These are phyloP conservation scores for Chrysanthemum lavandulifolium DNA, from an alignment of 129 eudicot species.

Conservation along the genomic window DNA sequence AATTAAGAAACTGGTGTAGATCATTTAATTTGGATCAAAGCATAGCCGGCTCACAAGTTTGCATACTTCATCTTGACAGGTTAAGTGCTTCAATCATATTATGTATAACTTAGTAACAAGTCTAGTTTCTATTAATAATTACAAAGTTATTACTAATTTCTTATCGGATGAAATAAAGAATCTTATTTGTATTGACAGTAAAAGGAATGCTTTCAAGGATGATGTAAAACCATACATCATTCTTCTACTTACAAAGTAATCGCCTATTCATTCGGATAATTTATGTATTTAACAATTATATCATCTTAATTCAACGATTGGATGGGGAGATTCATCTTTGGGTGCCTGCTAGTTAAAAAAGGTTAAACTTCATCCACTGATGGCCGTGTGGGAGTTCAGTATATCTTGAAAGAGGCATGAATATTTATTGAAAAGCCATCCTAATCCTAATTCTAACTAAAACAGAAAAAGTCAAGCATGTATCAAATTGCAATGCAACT, in stretches of 20 bases:
- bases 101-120: too few relatives aligned
- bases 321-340: neutral
- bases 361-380: conserved; percentile 4
- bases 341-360: conserved; percentile 1
- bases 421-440: too few relatives aligned
- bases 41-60: too few relatives aligned
- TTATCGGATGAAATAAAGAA: neutral
- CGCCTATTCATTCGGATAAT: neutral
- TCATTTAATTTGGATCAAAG: too few relatives aligned
- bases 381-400: neutral
- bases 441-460: too few relatives aligned
- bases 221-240: neutral
- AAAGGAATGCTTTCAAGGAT: neutral
- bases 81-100: too few relatives aligned
- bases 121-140: neutral
- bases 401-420: too few relatives aligned
- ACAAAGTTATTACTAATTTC: neutral
- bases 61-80: too few relatives aligned
- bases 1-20: too few relatives aligned
- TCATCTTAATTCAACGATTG: neutral
- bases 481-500: neutral
- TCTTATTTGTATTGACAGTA: neutral
- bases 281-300: neutral
- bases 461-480: too few relatives aligned
- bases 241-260: neutral